These are phyloP conservation scores for Candida wancherniae DNA, from an alignment of 805 yeast genomes.

Conservation along the genomic window DNA sequence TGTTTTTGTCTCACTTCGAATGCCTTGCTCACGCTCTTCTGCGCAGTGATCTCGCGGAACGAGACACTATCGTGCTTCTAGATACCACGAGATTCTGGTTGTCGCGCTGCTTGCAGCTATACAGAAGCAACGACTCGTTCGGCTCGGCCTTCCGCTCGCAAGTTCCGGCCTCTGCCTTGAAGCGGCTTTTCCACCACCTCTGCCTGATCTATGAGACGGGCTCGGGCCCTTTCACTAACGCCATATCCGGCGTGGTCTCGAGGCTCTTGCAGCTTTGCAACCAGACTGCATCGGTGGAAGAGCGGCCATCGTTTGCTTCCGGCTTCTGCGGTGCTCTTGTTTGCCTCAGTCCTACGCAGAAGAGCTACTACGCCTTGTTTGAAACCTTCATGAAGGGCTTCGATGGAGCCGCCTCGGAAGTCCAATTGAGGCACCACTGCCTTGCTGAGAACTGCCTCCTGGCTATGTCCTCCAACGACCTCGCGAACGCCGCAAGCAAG, in stretches of 20 bases:
- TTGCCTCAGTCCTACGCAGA: conserved; percentile 44
- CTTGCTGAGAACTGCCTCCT: conserved; percentile 46
- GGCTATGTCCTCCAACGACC: conserved; percentile 50
- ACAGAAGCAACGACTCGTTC: conserved; percentile 1
- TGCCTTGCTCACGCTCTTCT: too few species aligned
- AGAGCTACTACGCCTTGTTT: conserved; percentile 57
- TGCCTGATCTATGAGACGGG: conserved; percentile 69
- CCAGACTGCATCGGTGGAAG: conserved; percentile 4
- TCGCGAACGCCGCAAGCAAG: conserved; percentile 67
- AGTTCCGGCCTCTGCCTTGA: conserved; percentile 12
- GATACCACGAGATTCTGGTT: conserved; percentile 68
- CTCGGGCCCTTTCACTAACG: conserved; percentile 65
- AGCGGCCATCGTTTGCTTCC: conserved; percentile 13
- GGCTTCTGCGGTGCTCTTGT: conserved; percentile 44
- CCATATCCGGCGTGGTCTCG: conserved; percentile 55
- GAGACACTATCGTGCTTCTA: conserved; percentile 13
- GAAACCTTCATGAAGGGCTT: conserved; percentile 52
- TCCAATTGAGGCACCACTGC: conserved; percentile 41
- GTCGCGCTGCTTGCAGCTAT: conserved; percentile 46
- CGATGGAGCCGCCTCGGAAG: conserved; percentile 29
- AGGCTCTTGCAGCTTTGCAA: conserved; percentile 45
- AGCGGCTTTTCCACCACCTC: conserved; percentile 45
- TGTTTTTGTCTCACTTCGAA: too few species aligned
- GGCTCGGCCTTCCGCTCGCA: neutral
- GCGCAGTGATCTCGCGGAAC: conserved; percentile 4